phyloP scores from a whole-genome alignment of 768 basidiomycete genomes.

The Tulasnella sp. region DNA sequence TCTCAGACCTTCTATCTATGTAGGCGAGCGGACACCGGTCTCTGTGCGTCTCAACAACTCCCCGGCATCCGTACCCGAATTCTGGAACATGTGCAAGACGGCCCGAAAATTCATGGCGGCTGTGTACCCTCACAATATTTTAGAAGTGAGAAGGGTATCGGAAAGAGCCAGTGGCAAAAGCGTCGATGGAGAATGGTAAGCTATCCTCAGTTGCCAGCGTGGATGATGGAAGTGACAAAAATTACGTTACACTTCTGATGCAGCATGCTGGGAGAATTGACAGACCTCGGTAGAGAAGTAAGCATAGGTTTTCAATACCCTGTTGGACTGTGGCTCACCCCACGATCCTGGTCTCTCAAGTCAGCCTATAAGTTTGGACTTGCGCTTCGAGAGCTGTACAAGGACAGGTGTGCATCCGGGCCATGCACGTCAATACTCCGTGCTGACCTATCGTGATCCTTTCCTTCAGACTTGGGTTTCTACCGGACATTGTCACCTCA shows the following conservation, averaged over 20 bases:
- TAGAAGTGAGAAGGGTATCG: conserved; percentile 39
- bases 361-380: conserved; percentile 55
- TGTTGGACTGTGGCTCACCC: not conserved
- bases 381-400: conserved; percentile 51
- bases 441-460: not conserved
- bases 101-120: conserved; percentile 23
- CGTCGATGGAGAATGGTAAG: conserved; percentile 55
- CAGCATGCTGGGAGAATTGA: conserved; percentile 62
- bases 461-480: conserved; percentile 47
- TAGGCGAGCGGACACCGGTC: conserved; percentile 74
- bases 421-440: conserved; percentile 14
- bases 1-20: not conserved
- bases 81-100: conserved; percentile 36
- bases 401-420: no score
- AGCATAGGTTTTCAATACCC: not conserved
- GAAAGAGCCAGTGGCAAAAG: conserved; percentile 47
- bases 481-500: conserved; percentile 42
- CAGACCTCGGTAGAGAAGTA: conserved; percentile 60
- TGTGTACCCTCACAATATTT: conserved; percentile 21
- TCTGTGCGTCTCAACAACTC: conserved; percentile 49
- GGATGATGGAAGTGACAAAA: not conserved
- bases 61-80: conserved; percentile 53
- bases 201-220: not conserved
- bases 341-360: conserved; percentile 28
- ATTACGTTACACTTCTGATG: not conserved